A percentile compares a stretch with the other conserved stretches of the same genome.
Conservation (phyloP, 2,329 filamentous ascomycete species). For the Fusarium tanahbumbuense region DNA sequence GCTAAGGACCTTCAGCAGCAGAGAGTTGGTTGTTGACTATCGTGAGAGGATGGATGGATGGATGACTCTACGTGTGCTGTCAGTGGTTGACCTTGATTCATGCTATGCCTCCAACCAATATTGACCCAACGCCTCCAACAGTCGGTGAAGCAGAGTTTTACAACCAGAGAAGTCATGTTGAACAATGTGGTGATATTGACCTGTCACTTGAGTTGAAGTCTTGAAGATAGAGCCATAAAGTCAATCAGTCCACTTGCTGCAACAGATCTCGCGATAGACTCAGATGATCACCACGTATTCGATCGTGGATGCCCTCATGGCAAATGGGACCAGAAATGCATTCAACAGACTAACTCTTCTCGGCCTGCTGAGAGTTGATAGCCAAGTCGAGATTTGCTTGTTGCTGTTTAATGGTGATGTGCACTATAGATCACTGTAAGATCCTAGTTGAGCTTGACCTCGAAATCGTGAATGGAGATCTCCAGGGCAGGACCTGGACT, state of each 20-base stretch:
- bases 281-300: constrained; percentile 23
- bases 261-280: constrained; percentile 21
- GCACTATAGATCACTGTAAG: not conserved
- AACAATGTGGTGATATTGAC: not conserved
- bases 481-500: constrained; percentile 5
- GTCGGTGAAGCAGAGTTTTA: constrained; percentile 34
- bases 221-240: constrained; percentile 11
- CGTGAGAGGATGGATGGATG: constrained; percentile 28
- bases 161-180: constrained; percentile 6
- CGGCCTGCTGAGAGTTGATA: not conserved
- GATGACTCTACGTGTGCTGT: constrained; percentile 27
- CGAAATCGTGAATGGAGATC: constrained; percentile 19
- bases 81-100: constrained; percentile 30
- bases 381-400: constrained; percentile 3
- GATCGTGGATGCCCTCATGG: constrained; percentile 26
- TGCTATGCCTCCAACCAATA: constrained; percentile 21
- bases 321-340: not conserved
- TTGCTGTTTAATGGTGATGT: not conserved
- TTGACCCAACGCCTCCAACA: constrained; percentile 13
- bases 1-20: not conserved
- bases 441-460: constrained; percentile 23
- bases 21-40: constrained; percentile 11
- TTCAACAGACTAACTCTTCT: constrained; percentile 4
- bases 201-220: constrained; percentile 7
- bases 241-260: constrained; percentile 23